A percentile compares a stretch with the other conserved stretches of the same genome.
Evolutionary conservation across 75 land plant genomes (phyloP).

Genomic region (Cupressus sempervirens): DNA sequence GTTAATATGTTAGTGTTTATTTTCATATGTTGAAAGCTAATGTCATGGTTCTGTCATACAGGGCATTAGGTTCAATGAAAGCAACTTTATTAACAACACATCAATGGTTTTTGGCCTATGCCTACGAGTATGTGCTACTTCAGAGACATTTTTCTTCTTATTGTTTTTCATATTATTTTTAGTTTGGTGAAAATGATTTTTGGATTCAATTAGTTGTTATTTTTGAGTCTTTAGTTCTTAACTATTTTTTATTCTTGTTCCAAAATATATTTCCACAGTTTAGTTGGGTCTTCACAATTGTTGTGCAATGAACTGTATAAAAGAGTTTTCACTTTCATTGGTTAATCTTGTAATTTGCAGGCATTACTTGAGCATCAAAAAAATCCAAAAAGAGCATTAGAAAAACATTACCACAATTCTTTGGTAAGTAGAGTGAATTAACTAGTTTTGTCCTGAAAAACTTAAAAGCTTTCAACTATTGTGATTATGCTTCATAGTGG

Average conservation of each 20-base stretch:
- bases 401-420: constrained; percentile 63
- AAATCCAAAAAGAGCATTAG: constrained; percentile 61
- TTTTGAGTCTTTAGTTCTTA: background rate
- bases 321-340: background rate
- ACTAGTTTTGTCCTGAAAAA: background rate
- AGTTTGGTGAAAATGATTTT: background rate
- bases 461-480: background rate
- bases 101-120: constrained; percentile 84
- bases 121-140: constrained; percentile 42
- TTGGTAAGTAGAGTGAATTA: constrained; percentile 37
- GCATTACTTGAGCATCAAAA: constrained; percentile 78
- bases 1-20: background rate
- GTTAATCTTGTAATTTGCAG: constrained; percentile 20
- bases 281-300: background rate
- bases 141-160: background rate
- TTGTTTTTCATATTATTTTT: background rate
- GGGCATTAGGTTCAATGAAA: constrained; percentile 62
- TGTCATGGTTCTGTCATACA: constrained; percentile 18
- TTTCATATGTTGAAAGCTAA: background rate
- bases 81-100: constrained; percentile 78
- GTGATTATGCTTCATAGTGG: background rate
- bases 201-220: background rate
- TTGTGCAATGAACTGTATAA: background rate
- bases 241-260: background rate
- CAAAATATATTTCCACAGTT: background rate